Evolutionary conservation across 164 flowering plant species (phyloP).

Genomic region (Protea cynaroides): DNA sequence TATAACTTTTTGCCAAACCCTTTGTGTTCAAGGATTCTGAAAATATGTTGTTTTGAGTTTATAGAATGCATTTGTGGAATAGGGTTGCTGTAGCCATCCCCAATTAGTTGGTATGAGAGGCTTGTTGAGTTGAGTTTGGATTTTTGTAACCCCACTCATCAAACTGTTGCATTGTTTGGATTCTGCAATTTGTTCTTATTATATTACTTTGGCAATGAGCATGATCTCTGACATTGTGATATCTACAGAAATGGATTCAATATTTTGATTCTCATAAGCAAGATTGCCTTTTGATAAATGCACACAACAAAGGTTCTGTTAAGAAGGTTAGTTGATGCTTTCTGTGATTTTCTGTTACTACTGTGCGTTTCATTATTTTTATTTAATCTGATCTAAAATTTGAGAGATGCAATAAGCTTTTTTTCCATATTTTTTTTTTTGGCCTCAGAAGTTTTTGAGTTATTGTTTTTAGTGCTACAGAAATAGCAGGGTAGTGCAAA

Average conservation of each 20-base stretch:
- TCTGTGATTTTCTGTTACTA: neutral
- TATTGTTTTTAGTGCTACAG: no score
- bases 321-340: slow-evolving; percentile 46
- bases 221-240: neutral
- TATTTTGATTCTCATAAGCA: slow-evolving; percentile 57
- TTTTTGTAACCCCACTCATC: no score
- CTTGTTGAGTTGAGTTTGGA: no score
- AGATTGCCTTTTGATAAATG: slow-evolving; percentile 70
- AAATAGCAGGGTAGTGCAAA: neutral
- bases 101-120: no score
- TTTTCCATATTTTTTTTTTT: neutral
- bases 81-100: no score
- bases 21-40: no score
- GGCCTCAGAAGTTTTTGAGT: neutral
- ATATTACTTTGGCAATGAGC: neutral
- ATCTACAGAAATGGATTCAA: slow-evolving; percentile 65
- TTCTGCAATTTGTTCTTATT: neutral
- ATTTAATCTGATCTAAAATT: neutral
- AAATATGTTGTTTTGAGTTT: no score
- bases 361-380: neutral
- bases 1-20: no score
- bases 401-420: neutral
- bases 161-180: no score
- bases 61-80: no score
- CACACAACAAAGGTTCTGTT: slow-evolving; percentile 76